Percentiles rank a stretch among this genome's conserved stretches.
phyloP scores from a whole-genome alignment of 176 grass and related monocot genomes.

The Miscanthus lutarioriparius region DNA sequence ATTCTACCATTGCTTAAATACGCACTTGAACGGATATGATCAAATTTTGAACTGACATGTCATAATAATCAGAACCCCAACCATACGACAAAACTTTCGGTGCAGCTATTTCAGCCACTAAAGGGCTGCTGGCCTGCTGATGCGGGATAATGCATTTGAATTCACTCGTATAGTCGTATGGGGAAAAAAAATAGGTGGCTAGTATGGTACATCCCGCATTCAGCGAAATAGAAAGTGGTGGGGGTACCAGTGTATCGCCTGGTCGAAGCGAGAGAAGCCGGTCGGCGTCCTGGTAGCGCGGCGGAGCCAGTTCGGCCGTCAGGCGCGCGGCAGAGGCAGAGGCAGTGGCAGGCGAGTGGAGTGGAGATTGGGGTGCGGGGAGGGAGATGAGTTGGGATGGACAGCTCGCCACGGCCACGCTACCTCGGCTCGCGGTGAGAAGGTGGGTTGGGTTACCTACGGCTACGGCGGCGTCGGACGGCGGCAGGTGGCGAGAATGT shows the following conservation, averaged over 20 bases:
- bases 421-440: neutral
- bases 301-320: neutral
- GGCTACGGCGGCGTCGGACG: no score
- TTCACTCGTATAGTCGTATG: neutral
- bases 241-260: slow-evolving; percentile 14
- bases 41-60: neutral
- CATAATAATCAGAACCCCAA: neutral
- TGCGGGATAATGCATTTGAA: neutral
- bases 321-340: neutral
- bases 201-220: neutral
- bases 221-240: neutral
- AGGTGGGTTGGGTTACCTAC: neutral
- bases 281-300: neutral
- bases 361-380: neutral
- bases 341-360: neutral
- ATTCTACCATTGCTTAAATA: neutral
- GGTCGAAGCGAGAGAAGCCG: neutral
- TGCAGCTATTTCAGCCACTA: neutral
- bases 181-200: neutral
- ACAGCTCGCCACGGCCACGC: neutral
- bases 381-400: neutral
- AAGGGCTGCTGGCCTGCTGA: neutral
- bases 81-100: neutral
- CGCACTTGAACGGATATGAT: neutral
- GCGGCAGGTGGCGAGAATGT: no score